These are phyloP conservation scores for Malus asiatica DNA, from an alignment of 306 rosid species.

Conservation along the genomic window DNA sequence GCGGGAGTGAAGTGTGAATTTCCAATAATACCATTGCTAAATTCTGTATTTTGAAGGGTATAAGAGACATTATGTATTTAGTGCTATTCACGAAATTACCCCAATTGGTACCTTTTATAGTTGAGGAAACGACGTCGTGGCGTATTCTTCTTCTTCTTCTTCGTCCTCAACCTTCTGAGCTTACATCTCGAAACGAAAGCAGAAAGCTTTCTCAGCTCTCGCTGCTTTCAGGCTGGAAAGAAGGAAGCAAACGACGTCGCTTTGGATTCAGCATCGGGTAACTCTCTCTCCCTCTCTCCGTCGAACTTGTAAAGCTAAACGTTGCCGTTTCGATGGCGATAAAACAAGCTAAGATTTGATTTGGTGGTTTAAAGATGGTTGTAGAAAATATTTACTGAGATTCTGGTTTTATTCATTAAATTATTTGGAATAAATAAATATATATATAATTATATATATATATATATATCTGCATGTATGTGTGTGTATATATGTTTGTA, in stretches of 20 bases:
- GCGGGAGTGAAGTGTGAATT: background rate
- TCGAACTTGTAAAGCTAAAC: background rate
- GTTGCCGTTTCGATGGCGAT: background rate
- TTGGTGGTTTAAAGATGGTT: background rate
- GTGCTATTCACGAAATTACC: background rate
- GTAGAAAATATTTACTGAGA: background rate
- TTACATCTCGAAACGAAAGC: background rate
- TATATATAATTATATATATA: too few species aligned
- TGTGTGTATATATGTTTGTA: too few species aligned
- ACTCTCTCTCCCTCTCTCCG: background rate
- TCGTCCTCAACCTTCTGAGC: background rate
- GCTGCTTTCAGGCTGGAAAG: background rate
- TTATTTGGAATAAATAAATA: background rate
- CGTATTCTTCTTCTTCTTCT: too few species aligned
- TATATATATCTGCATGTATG: too few species aligned
- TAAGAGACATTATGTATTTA: background rate
- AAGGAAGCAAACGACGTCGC: background rate
- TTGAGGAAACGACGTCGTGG: too few species aligned
- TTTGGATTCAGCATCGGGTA: background rate
- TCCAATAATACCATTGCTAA: background rate
- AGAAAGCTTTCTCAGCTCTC: background rate
- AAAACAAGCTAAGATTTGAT: background rate
- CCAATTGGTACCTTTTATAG: background rate
- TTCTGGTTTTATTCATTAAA: background rate
- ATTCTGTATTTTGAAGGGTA: background rate